Evolutionary conservation across 208 protist genomes (phyloP).

Genomic region (Leishmania mexicana): DNA sequence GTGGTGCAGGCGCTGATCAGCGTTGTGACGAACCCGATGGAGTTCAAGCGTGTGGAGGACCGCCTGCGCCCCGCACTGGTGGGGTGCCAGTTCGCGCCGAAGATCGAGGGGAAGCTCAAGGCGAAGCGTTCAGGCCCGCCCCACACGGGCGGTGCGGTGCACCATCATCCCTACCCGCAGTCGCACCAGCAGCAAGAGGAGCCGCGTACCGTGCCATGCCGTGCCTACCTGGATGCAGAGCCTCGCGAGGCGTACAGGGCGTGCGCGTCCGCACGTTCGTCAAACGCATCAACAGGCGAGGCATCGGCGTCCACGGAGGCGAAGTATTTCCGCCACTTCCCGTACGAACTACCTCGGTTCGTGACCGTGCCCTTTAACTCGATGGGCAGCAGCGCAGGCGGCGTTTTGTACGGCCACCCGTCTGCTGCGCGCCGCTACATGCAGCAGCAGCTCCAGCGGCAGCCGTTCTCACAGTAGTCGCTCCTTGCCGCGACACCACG

Average conservation of each 20-base stretch:
- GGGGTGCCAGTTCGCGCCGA: conserved; percentile 57
- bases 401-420: conserved; percentile 17
- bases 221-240: not conserved
- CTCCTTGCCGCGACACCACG: not conserved
- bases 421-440: conserved; percentile 17
- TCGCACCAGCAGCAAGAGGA: conserved; percentile 5
- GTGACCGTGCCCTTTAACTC: not conserved
- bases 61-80: conserved; percentile 59
- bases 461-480: not conserved
- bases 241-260: not conserved
- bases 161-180: not conserved
- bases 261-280: not conserved
- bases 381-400: not conserved
- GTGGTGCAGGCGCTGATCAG: conserved; percentile 82
- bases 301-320: not conserved
- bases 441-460: conserved; percentile 18
- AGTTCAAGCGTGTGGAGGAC: conserved; percentile 73
- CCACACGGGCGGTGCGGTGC: conserved; percentile 1
- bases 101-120: conserved; percentile 73
- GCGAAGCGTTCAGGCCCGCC: conserved; percentile 22
- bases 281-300: not conserved
- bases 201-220: not conserved
- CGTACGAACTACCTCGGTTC: not conserved
- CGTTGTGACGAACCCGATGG: conserved; percentile 43
- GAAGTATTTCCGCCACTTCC: not conserved